Conservation (phyloP, 257 asterid genomes). For the Solanum virginianum region DNA sequence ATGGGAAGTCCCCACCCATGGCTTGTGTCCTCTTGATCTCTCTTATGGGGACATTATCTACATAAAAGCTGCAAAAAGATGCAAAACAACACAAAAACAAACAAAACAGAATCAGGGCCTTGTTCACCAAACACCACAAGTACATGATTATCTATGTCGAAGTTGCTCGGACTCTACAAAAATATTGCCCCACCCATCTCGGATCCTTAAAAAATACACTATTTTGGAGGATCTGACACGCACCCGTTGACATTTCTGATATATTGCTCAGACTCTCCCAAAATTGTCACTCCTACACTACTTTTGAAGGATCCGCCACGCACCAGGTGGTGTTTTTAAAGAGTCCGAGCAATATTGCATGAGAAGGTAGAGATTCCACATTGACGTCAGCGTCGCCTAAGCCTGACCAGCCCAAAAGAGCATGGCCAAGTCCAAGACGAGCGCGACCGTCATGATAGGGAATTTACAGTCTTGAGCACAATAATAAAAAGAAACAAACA, state of each 20-base stretch:
- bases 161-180: neutral
- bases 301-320: neutral
- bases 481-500: neutral
- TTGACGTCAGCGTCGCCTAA: neutral
- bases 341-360: neutral
- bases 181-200: no score
- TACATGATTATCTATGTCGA: neutral
- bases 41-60: slow-evolving; percentile 69
- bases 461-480: neutral
- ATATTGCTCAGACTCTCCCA: neutral
- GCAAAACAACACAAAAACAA: slow-evolving; percentile 4
- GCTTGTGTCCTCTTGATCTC: slow-evolving; percentile 51
- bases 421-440: neutral
- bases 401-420: neutral
- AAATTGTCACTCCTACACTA: neutral
- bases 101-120: slow-evolving; percentile 3
- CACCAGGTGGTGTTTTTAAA: neutral
- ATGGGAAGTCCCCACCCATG: slow-evolving; percentile 84
- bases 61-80: slow-evolving; percentile 52
- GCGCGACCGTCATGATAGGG: neutral
- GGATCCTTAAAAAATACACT: no score
- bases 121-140: neutral
- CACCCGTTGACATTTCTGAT: no score
- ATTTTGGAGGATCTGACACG: no score
- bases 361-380: neutral